A percentile compares a stretch with the other conserved stretches of the same genome.
Conservation (phyloP, 805 yeast genomes). For the Starmera amethionina region DNA sequence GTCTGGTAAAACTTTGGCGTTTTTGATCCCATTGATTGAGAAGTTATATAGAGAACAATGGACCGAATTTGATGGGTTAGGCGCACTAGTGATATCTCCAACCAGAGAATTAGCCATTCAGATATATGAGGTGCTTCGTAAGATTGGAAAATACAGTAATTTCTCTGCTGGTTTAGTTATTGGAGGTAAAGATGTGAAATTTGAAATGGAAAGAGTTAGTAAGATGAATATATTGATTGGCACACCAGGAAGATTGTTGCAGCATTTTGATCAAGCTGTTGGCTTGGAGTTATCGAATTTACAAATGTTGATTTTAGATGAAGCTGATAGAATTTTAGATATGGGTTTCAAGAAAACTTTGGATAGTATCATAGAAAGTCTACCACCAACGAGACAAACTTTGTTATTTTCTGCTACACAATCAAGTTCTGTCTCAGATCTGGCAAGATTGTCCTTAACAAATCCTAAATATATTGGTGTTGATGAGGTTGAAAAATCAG, state of each 20-base stretch:
- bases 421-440: constrained; percentile 71
- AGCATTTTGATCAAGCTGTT: constrained; percentile 57
- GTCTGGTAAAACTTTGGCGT: constrained; percentile 90
- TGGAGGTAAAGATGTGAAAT: constrained; percentile 54
- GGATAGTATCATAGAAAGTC: constrained; percentile 50
- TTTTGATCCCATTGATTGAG: constrained; percentile 74
- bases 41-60: constrained; percentile 37
- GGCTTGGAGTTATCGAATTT: constrained; percentile 51
- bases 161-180: constrained; percentile 57
- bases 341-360: constrained; percentile 65
- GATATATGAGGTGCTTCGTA: constrained; percentile 56
- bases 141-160: constrained; percentile 51
- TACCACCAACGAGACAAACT: constrained; percentile 88
- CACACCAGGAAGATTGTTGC: constrained; percentile 85
- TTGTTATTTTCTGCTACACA: constrained; percentile 93
- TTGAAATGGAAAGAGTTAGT: constrained; percentile 58
- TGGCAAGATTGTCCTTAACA: constrained; percentile 82
- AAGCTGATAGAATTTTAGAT: constrained; percentile 86
- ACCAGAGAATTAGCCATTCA: constrained; percentile 66
- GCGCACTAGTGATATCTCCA: constrained; percentile 64
- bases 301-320: constrained; percentile 79
- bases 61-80: constrained; percentile 32
- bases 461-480: constrained; percentile 89
- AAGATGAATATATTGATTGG: constrained; percentile 77
- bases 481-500: constrained; percentile 49